Base-by-base conservation (phyloP, 768 basidiomycete genomes). In the Rhizopogon vinicolor region DNA sequence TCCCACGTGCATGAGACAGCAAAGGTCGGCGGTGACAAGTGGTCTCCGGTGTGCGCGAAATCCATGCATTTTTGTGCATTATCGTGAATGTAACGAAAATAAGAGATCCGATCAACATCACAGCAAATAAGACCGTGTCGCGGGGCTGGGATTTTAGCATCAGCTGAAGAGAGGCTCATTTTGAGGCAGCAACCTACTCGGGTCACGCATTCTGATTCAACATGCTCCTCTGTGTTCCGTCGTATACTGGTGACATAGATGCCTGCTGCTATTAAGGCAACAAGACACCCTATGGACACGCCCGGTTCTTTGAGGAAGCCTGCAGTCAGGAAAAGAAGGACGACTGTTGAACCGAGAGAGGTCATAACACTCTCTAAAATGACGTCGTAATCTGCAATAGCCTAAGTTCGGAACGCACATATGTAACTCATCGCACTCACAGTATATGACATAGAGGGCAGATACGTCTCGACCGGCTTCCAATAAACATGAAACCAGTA, bases 381-480 rank as follows among this genome's bases (percentile, higher is more conserved):
- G 18, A 69, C 65, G 51, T 66, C 68, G 50, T 68, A 64, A 39
- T 66, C 75, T 76, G 39, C 12, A 41, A n/a, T 25, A 8, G 14
- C 22, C 14, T 25, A 41, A 33, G n/a, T 10, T 49, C 52, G 44
- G 55, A 29, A 53, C n/a, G 12, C 16, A 53, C 19, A 40, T 31
- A 41, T 35, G 18, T 52, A 49, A 39, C 3, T 19, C 44, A 28
- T 2, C 28, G 19, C 29, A 62, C 69, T 60, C 55, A 71, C 63
- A 55, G 6, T 56, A 64, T 49, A 68, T 63, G n/a, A 66, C 50
- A 29, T 54, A 56, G 19, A 66, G 57, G 3, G 62, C 50, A 5
- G 55, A 14, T 25, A 68, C 52, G 40, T 58, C 60, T 52, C 57
- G 66, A 2, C 40, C 55, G 3, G 59, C 57, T 28, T 66, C 63